Percentiles rank a stretch among this genome's conserved stretches.
Evolutionary conservation across 2,329 filamentous ascomycete species (phyloP).

Genomic region (Arthrinium puccinioides): DNA sequence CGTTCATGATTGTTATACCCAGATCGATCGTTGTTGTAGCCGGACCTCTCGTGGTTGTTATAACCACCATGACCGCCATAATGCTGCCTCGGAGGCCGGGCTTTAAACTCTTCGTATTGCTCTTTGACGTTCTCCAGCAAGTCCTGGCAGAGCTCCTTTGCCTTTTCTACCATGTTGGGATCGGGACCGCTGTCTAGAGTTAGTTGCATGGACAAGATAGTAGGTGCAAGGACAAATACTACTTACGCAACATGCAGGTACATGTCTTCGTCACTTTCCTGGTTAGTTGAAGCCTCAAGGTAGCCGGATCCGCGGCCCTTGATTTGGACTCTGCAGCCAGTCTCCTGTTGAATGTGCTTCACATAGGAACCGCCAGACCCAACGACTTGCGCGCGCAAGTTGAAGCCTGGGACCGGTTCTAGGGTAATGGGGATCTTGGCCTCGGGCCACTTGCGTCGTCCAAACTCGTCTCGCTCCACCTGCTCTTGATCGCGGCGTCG

Average conservation of each 20-base stretch:
- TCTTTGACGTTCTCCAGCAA: slow-evolving; percentile 79
- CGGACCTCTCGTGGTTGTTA: slow-evolving; percentile 24
- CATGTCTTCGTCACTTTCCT: slow-evolving; percentile 93
- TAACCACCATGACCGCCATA: slow-evolving; percentile 41
- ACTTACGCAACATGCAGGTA: slow-evolving; percentile 90
- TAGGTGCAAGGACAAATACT: no score
- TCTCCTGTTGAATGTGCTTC: slow-evolving; percentile 96
- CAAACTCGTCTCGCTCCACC: slow-evolving; percentile 85
- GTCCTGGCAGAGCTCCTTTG: slow-evolving; percentile 83
- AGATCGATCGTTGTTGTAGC: slow-evolving; percentile 20
- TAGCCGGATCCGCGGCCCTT: slow-evolving; percentile 95
- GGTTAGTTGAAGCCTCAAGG: slow-evolving; percentile 79
- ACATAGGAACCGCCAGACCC: slow-evolving; percentile 92
- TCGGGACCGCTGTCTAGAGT: slow-evolving; percentile 89
- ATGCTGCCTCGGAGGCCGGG: slow-evolving; percentile 59
- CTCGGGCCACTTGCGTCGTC: slow-evolving; percentile 96
- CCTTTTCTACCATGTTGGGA: slow-evolving; percentile 74
- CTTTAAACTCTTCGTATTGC: slow-evolving; percentile 88
- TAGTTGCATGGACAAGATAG: no score
- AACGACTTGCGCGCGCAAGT: slow-evolving; percentile 91
- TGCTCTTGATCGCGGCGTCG: slow-evolving; percentile 72
- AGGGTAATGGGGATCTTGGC: slow-evolving; percentile 88
- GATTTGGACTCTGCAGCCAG: slow-evolving; percentile 92
- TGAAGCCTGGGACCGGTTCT: slow-evolving; percentile 90
- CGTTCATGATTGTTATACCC: no score